phyloP scores from a whole-genome alignment of 192 early-diverging fungal species.

The Podila epigama region DNA sequence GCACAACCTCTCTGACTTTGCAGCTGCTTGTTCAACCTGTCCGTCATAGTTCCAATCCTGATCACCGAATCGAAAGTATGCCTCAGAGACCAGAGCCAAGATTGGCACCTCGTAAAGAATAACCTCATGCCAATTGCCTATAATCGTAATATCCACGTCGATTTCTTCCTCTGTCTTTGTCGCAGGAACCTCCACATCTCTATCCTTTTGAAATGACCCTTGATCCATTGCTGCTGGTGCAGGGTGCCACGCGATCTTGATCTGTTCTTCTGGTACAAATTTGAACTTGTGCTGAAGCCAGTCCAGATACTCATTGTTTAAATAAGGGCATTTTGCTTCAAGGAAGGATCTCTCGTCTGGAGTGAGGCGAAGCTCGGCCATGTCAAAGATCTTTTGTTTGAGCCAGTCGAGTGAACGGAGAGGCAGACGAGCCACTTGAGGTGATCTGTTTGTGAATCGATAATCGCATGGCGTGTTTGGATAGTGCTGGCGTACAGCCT shows the following conservation, averaged over 20 bases:
- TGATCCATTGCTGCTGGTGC: neutral
- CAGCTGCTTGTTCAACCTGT: constrained; percentile 59
- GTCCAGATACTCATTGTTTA: constrained; percentile 62
- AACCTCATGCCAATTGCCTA: constrained; percentile 70
- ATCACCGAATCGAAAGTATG: constrained; percentile 73
- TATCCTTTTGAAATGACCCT: constrained; percentile 2
- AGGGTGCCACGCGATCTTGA: constrained; percentile 33
- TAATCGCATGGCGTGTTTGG: constrained; percentile 66
- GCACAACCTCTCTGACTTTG: constrained; percentile 60
- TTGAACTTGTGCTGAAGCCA: constrained; percentile 63
- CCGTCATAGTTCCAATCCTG: constrained; percentile 71
- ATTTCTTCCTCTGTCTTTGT: neutral
- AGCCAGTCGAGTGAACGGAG: constrained; percentile 27
- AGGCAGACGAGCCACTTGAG: constrained; percentile 7
- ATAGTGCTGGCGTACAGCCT: constrained; percentile 76
- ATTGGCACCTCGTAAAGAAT: constrained; percentile 83
- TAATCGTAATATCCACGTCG: constrained; percentile 56
- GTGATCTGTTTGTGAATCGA: constrained; percentile 70
- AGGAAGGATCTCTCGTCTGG: constrained; percentile 53
- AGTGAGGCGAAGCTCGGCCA: constrained; percentile 54
- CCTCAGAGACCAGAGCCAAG: constrained; percentile 72
- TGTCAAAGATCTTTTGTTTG: constrained; percentile 41
- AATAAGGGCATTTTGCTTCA: constrained; percentile 57
- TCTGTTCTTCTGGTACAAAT: constrained; percentile 61
- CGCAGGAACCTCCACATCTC: constrained; percentile 22